phyloP scores from a whole-genome alignment of 495 filamentous ascomycete genomes.

The Jackrogersella multiformis region DNA sequence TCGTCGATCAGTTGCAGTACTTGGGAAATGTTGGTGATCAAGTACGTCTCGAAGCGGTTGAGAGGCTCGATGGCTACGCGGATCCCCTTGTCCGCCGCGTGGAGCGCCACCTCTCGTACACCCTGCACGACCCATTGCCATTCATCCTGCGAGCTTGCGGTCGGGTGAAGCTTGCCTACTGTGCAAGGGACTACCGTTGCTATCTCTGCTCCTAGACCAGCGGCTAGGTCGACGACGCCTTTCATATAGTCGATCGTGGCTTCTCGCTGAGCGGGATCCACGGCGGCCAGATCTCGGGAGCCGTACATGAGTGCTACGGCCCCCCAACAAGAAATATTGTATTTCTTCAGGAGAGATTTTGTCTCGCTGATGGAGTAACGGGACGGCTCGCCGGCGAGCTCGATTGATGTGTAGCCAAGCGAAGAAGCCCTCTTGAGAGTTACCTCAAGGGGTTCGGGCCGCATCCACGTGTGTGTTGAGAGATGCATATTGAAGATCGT shows the following conservation, averaged over 20 bases:
- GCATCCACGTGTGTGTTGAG: slow-evolving; percentile 48
- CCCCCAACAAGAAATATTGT: slow-evolving; percentile 38
- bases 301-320: slow-evolving; percentile 45
- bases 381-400: slow-evolving; percentile 45
- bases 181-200: slow-evolving; percentile 39
- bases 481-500: slow-evolving; percentile 41
- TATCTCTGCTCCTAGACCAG: slow-evolving; percentile 41
- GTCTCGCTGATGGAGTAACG: slow-evolving; percentile 37
- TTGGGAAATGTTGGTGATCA: slow-evolving; percentile 41
- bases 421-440: slow-evolving; percentile 37
- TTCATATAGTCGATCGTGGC: slow-evolving; percentile 45
- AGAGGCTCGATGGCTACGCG: slow-evolving; percentile 41
- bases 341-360: slow-evolving; percentile 33
- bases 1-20: slow-evolving; percentile 37
- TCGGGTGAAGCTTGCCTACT: slow-evolving; percentile 44
- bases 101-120: slow-evolving; percentile 31
- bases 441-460: slow-evolving; percentile 43
- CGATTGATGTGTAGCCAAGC: slow-evolving; percentile 45
- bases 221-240: slow-evolving; percentile 32
- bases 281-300: slow-evolving; percentile 37
- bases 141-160: slow-evolving; percentile 29
- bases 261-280: slow-evolving; percentile 26
- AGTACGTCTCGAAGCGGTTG: slow-evolving; percentile 45
- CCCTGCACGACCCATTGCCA: slow-evolving; percentile 46
- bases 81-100: slow-evolving; percentile 32